A percentile compares a stretch with the other conserved stretches of the same genome.
Evolutionary conservation across 2,329 filamentous ascomycete species (phyloP).

Genomic region (Trichoderma citrinoviride): DNA sequence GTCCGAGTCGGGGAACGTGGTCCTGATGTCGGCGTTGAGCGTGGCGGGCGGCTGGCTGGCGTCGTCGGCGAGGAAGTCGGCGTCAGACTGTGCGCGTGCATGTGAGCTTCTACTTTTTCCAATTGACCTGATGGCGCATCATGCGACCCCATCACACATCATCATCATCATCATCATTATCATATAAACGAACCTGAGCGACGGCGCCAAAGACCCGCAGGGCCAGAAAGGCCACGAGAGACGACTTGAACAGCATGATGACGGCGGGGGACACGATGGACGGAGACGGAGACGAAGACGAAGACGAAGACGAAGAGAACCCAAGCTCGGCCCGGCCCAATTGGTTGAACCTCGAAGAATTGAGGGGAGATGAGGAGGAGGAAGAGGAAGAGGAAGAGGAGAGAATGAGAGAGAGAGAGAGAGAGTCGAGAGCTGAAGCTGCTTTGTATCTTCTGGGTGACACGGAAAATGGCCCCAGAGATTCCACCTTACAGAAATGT

Average conservation of each 20-base stretch:
- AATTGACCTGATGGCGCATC: no score
- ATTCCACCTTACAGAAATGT: conserved; percentile 20
- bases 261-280: conserved; percentile 20
- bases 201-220: conserved; percentile 64
- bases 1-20: conserved; percentile 67
- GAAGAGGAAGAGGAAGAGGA: conserved; percentile 8
- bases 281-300: no score
- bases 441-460: conserved; percentile 1
- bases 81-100: neutral
- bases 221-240: conserved; percentile 69
- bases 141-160: neutral
- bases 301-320: neutral
- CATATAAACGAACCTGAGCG: conserved; percentile 62
- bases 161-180: neutral
- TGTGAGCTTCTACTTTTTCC: no score
- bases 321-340: conserved; percentile 13
- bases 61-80: conserved; percentile 8
- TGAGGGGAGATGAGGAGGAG: conserved; percentile 1
- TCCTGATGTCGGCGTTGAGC: conserved; percentile 62
- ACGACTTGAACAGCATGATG: conserved; percentile 71
- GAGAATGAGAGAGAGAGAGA: conserved; percentile 8
- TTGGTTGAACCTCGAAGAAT: conserved; percentile 12
- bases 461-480: neutral
- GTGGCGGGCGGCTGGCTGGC: conserved; percentile 23
- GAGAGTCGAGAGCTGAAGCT: conserved; percentile 7